A percentile compares a stretch with the other conserved stretches of the same genome.
Conservation (phyloP, 2,329 filamentous ascomycete genomes). For the Teratosphaeria epicoccoides region DNA sequence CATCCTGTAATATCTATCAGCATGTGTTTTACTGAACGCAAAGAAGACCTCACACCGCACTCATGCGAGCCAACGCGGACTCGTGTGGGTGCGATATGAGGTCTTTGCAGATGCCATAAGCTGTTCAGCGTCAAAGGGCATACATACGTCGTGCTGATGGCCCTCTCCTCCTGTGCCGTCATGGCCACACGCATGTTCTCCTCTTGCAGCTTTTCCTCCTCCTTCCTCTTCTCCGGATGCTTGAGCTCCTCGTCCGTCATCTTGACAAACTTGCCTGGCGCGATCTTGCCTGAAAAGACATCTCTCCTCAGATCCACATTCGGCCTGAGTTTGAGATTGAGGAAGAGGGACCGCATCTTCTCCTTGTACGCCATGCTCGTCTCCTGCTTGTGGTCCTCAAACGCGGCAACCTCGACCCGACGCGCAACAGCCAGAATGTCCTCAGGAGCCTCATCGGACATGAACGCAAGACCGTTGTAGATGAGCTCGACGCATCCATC, state of each 20-base stretch:
- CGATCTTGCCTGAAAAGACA: constrained; percentile 65
- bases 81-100: constrained; percentile 10
- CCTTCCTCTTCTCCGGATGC: constrained; percentile 66
- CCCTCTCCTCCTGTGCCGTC: constrained; percentile 84
- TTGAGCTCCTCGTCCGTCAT: constrained; percentile 91
- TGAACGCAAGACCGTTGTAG: constrained; percentile 81
- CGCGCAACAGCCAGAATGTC: constrained; percentile 56
- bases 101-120: constrained; percentile 7
- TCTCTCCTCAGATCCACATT: constrained; percentile 67
- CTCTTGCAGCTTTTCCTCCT: constrained; percentile 65
- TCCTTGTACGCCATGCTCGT: constrained; percentile 63
- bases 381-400: constrained; percentile 57
- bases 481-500: constrained; percentile 83
- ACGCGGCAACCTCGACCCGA: constrained; percentile 69
- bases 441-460: constrained; percentile 51
- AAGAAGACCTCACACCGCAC: constrained; percentile 21
- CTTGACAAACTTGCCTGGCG: constrained; percentile 61
- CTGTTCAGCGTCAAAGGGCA: background rate
- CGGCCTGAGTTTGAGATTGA: constrained; percentile 87
- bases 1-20: constrained; percentile 42
- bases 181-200: constrained; percentile 98
- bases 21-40: constrained; percentile 15
- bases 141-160: constrained; percentile 44
- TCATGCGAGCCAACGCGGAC: constrained; percentile 1
- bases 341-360: constrained; percentile 86